Percentiles rank a stretch among this genome's conserved stretches.
Conservation (phyloP, 495 filamentous ascomycete species). For the Neurospora sublineolata region DNA sequence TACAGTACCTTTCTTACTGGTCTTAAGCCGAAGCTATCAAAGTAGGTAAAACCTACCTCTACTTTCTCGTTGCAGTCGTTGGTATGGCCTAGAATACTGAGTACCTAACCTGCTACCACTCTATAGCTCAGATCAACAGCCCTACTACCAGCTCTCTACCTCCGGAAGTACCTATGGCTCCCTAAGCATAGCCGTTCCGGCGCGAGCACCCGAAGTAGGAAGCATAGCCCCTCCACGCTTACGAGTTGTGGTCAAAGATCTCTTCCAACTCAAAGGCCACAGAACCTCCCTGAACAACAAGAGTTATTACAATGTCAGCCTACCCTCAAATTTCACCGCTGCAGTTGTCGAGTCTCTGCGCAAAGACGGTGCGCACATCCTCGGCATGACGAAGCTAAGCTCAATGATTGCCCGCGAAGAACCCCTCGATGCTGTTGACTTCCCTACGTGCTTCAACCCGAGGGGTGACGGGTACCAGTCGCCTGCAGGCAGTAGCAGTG, state of each 20-base stretch:
- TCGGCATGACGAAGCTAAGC: conserved; percentile 9
- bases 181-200: conserved; percentile 1
- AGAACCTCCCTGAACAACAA: conserved; percentile 5
- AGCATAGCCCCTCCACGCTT: background rate
- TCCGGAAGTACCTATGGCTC: background rate
- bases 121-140: background rate
- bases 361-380: conserved; percentile 1
- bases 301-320: conserved; percentile 1
- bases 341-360: background rate
- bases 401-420: conserved; percentile 2
- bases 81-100: too few relatives aligned
- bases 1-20: background rate
- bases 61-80: background rate
- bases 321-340: background rate
- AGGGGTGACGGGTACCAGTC: conserved; percentile 41
- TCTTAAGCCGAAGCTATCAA: background rate
- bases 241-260: conserved; percentile 5
- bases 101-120: too few relatives aligned
- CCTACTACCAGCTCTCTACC: too few relatives aligned
- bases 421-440: conserved; percentile 16
- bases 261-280: conserved; percentile 3
- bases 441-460: conserved; percentile 34
- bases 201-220: background rate
- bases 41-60: too few relatives aligned
- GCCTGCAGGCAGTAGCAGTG: conserved; percentile 30